These are phyloP conservation scores for Beta macrorhiza DNA, from an alignment of 179 eudicot species.

Conservation along the genomic window DNA sequence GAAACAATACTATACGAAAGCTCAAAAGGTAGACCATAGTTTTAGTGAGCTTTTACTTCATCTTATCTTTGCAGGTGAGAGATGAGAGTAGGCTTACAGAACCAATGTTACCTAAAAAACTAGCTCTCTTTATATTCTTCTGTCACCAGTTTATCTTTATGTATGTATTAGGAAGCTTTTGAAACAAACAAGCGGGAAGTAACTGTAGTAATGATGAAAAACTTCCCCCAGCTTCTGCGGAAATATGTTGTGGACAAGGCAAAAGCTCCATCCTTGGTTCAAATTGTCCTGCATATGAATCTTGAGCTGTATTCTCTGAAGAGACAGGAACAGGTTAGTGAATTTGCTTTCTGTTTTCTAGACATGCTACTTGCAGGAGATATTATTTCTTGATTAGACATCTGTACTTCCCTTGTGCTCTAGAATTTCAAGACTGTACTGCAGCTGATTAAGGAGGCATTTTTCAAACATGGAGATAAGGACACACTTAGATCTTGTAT, in stretches of 20 bases:
- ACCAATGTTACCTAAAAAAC: background rate
- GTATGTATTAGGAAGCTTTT: constrained; percentile 59
- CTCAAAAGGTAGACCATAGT: constrained; percentile 67
- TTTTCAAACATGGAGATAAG: constrained; percentile 89
- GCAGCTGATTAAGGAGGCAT: constrained; percentile 80
- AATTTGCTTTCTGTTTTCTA: background rate
- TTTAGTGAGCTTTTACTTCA: background rate
- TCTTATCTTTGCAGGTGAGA: background rate
- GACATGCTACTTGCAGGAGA: constrained; percentile 9
- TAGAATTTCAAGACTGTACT: constrained; percentile 76
- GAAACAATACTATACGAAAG: constrained; percentile 70
- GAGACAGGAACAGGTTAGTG: constrained; percentile 88
- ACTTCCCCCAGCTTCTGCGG: constrained; percentile 78
- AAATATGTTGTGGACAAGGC: constrained; percentile 84
- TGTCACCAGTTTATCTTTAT: constrained; percentile 7
- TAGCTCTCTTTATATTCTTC: background rate
- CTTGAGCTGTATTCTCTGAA: constrained; percentile 92
- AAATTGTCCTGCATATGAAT: constrained; percentile 66
- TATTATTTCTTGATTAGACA: background rate
- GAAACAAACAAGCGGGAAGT: constrained; percentile 65
- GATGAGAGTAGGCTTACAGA: background rate
- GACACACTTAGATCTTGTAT: constrained; percentile 84
- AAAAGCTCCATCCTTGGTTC: constrained; percentile 77
- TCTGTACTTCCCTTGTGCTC: constrained; percentile 14
- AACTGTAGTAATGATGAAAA: constrained; percentile 82